Conservation (phyloP, 768 basidiomycete species). For the Tulasnella sp. region DNA sequence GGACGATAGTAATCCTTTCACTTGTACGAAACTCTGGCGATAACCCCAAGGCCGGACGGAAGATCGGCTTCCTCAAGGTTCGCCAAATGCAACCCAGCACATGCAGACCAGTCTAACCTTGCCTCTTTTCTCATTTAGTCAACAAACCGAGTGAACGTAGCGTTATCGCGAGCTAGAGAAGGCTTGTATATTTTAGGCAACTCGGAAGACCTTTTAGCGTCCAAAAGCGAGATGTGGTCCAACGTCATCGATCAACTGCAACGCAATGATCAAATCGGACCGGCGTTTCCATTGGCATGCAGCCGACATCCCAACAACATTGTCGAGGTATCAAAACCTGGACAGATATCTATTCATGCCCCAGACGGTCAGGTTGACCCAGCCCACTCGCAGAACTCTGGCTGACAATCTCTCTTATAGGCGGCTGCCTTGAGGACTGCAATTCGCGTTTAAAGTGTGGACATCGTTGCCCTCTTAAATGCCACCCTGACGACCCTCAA, state of each 20-base stretch:
- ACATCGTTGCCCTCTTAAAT: no score
- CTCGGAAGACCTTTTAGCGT: background rate
- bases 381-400: no score
- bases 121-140: no score
- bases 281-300: conserved; percentile 55
- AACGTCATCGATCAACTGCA: conserved; percentile 52
- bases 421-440: no score
- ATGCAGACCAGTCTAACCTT: no score
- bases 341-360: conserved; percentile 46
- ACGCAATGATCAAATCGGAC: conserved; percentile 44
- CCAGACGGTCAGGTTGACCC: no score
- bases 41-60: background rate
- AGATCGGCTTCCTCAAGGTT: conserved; percentile 57
- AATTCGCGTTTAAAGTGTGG: no score
- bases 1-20: conserved; percentile 64
- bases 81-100: no score
- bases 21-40: conserved; percentile 65
- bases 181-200: background rate
- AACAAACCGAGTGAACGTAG: conserved; percentile 44
- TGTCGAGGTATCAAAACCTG: conserved; percentile 38
- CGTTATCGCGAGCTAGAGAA: background rate
- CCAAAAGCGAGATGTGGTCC: background rate
- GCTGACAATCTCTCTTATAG: no score
- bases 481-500: no score
- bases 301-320: conserved; percentile 45